These are phyloP conservation scores for Austroboletus niveus DNA, from an alignment of 1,284 basidiomycete species.

Conservation along the genomic window DNA sequence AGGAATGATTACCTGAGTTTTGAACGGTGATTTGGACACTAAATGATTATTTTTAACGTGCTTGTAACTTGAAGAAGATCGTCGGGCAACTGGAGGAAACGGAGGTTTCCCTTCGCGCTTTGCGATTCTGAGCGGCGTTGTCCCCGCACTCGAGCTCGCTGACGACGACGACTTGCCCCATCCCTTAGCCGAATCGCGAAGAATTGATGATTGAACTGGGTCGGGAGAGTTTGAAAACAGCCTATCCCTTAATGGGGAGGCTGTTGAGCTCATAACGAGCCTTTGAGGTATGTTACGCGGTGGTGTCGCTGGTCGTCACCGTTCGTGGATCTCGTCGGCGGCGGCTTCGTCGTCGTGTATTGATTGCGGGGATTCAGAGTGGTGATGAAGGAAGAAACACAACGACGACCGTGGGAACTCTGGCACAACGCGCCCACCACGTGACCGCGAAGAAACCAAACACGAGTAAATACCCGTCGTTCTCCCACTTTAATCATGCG, in stretches of 20 bases:
- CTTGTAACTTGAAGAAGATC: slow-evolving; percentile 80
- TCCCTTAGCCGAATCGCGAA: slow-evolving; percentile 57
- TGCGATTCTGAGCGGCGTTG: slow-evolving; percentile 67
- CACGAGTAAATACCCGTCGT: slow-evolving; percentile 6
- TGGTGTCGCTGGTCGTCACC: slow-evolving; percentile 14
- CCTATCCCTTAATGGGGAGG: slow-evolving; percentile 39
- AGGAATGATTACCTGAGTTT: slow-evolving; percentile 53
- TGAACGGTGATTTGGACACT: slow-evolving; percentile 90
- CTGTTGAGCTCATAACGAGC: slow-evolving; percentile 27
- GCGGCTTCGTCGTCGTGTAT: slow-evolving; percentile 3
- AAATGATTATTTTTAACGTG: slow-evolving; percentile 80
- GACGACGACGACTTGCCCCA: slow-evolving; percentile 41
- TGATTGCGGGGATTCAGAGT: slow-evolving; percentile 4
- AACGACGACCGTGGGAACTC: slow-evolving; percentile 29
- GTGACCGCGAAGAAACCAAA: slow-evolving; percentile 27
- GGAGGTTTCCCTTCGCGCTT: slow-evolving; percentile 55
- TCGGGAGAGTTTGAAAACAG: slow-evolving; percentile 64
- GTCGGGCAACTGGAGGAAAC: slow-evolving; percentile 55
- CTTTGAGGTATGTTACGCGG: not conserved
- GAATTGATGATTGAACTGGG: slow-evolving; percentile 59
- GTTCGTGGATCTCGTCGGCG: slow-evolving; percentile 21
- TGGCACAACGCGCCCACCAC: slow-evolving; percentile 26
- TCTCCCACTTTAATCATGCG: too few relatives aligned
- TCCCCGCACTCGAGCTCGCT: slow-evolving; percentile 38
- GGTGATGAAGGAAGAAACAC: slow-evolving; percentile 10